These are phyloP conservation scores for Mycosphaerella arachidis DNA, from an alignment of 2,329 filamentous ascomycete species.

Conservation along the genomic window DNA sequence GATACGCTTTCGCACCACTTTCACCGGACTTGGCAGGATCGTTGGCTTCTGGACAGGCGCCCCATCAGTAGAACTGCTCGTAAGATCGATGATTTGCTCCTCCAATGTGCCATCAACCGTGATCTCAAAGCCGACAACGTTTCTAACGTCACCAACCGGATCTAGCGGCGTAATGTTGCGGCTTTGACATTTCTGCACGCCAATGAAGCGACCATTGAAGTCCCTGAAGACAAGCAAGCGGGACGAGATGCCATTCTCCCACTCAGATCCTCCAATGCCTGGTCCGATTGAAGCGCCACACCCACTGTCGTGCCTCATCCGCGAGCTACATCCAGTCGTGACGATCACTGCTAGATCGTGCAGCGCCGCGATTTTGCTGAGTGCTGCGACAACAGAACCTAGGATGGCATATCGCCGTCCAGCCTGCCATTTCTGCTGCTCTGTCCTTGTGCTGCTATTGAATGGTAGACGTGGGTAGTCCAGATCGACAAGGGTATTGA, in stretches of 20 bases:
- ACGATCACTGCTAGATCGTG: conserved; percentile 69
- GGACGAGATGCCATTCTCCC: conserved; percentile 73
- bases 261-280: conserved; percentile 68
- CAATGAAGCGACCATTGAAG: conserved; percentile 47
- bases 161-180: conserved; percentile 30
- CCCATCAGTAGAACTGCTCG: conserved; percentile 6
- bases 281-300: conserved; percentile 66
- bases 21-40: conserved; percentile 5
- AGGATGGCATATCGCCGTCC: conserved; percentile 57
- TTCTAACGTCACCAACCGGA: conserved; percentile 39
- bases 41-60: not conserved
- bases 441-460: conserved; percentile 37
- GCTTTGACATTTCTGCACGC: conserved; percentile 43
- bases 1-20: conserved; percentile 51
- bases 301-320: conserved; percentile 54
- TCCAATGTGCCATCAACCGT: conserved; percentile 41
- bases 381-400: conserved; percentile 55
- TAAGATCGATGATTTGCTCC: conserved; percentile 23
- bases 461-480: conserved; percentile 60
- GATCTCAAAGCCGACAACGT: conserved; percentile 48
- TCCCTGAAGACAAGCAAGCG: conserved; percentile 76
- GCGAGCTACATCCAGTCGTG: conserved; percentile 77
- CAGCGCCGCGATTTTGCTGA: conserved; percentile 69
- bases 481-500: conserved; percentile 71
- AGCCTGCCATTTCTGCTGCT: conserved; percentile 46